Base-by-base conservation (phyloP, 768 basidiomycete genomes). In the Suillus brevipes region DNA sequence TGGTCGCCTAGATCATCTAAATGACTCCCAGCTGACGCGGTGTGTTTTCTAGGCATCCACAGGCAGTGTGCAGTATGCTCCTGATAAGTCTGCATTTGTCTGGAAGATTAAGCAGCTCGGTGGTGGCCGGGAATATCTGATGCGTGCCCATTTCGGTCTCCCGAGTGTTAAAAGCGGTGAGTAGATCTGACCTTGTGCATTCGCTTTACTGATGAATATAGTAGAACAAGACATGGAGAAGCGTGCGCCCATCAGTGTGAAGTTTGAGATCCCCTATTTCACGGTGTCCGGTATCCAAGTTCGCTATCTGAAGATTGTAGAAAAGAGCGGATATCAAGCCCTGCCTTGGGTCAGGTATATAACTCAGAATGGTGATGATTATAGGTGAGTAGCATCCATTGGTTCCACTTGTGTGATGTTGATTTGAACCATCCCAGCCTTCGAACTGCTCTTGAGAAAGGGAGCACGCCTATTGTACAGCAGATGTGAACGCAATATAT, bases 31-130 rank as follows among this genome's bases (percentile, higher is more conserved):
- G 34, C 49, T 62, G 23, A 36, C 10, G 16, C 23, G n/a, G 58
- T 50, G 45, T 4, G 38, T 23, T 36, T 47, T 49, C 28, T 66
- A 97, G 95, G 94, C 97, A 25, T 90, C 95, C 18, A 96, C 95
- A 14, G 97, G 97, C 4, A 91, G 88, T 28, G 97, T 98, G 3
- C 95, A 97, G 67, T 99, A 99, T 73, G 95, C 92, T 1, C 97
- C 97, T 0, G 97, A 99, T 76, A 99, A 98, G 77, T 94, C 94
- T 20, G 95, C 95, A 2, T 99, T 99, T 72, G 93, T 98, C 1
- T 99, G 97, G 97, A 98, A 98, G 79, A 98, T 99, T 78, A 99
- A 99, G 77, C 94, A 97, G 75, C 85, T 99, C 0, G 96, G 94
- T 6, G 97, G 97, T 6, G 94, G 94, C 43, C 87, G 94, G 45